These are phyloP conservation scores for Tremella yokohamensis DNA, from an alignment of 768 basidiomycete genomes.

Conservation along the genomic window DNA sequence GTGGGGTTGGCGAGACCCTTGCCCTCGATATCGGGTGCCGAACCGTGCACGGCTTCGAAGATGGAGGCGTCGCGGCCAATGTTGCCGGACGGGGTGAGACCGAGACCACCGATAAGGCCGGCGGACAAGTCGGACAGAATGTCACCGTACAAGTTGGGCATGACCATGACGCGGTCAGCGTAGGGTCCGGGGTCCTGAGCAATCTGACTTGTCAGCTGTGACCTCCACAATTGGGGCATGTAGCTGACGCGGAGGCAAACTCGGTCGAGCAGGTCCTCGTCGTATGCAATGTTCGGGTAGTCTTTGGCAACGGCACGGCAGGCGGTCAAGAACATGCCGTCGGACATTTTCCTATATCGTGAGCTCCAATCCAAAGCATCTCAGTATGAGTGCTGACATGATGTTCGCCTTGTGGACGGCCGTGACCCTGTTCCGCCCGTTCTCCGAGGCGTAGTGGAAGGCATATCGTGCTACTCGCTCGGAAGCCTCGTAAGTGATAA, in stretches of 20 bases:
- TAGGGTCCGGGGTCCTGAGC: constrained; percentile 90
- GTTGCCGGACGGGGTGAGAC: constrained; percentile 94
- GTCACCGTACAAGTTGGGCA: constrained; percentile 90
- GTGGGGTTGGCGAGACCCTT: constrained; percentile 84
- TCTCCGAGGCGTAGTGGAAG: constrained; percentile 80
- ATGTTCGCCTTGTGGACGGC: constrained; percentile 99
- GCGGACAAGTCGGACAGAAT: constrained; percentile 98
- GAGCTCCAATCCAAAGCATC: not conserved
- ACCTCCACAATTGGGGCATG: constrained; percentile 3
- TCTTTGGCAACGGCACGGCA: constrained; percentile 94
- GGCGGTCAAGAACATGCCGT: constrained; percentile 98
- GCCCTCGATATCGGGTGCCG: constrained; percentile 98
- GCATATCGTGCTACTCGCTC: constrained; percentile 98
- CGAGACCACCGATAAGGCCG: constrained; percentile 94
- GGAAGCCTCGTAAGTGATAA: constrained; percentile 98
- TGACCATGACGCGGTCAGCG: constrained; percentile 97
- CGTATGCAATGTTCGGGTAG: constrained; percentile 87
- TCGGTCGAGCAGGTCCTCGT: constrained; percentile 94
- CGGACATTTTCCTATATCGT: constrained; percentile 88
- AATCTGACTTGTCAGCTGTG: constrained; percentile 57
- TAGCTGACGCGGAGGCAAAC: constrained; percentile 78
- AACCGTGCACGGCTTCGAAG: constrained; percentile 98
- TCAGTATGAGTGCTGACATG: constrained; percentile 68
- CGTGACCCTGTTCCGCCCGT: constrained; percentile 84
- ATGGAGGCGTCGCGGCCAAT: constrained; percentile 97